Evolutionary conservation across 2,329 filamentous ascomycete species (phyloP).

Genomic region (Neoscytalidium dimidiatum): DNA sequence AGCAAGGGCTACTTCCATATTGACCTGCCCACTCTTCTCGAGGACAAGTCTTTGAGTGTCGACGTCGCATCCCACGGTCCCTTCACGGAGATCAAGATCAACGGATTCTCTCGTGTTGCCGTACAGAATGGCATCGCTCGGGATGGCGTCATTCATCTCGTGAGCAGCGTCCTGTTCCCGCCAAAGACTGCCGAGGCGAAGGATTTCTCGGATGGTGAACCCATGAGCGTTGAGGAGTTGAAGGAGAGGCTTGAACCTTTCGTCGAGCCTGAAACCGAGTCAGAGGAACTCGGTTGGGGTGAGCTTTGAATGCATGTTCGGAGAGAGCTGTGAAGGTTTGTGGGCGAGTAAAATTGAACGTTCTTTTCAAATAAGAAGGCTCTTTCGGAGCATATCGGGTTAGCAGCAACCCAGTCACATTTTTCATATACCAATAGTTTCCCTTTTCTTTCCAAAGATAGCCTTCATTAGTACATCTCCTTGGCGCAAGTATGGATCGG

Average conservation of each 20-base stretch:
- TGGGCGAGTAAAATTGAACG: neutral
- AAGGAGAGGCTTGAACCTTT: slow-evolving; percentile 51
- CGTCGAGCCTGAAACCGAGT: slow-evolving; percentile 23
- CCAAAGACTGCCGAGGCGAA: slow-evolving; percentile 56
- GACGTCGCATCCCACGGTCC: slow-evolving; percentile 71
- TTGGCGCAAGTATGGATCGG: neutral
- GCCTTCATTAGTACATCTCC: neutral
- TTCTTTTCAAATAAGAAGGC: neutral
- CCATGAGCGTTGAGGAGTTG: slow-evolving; percentile 61
- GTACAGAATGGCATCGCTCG: slow-evolving; percentile 70
- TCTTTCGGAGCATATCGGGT: neutral
- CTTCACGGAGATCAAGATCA: slow-evolving; percentile 72
- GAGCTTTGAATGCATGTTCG: neutral
- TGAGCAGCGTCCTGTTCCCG: slow-evolving; percentile 73
- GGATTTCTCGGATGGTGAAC: slow-evolving; percentile 35
- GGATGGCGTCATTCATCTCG: slow-evolving; percentile 82
- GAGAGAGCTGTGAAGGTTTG: neutral
- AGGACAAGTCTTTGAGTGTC: slow-evolving; percentile 66
- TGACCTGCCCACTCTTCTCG: slow-evolving; percentile 72
- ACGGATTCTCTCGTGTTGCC: slow-evolving; percentile 67
- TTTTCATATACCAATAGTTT: neutral
- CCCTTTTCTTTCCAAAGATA: neutral
- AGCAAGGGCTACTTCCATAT: slow-evolving; percentile 47
- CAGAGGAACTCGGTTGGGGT: slow-evolving; percentile 9
- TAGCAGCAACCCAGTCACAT: neutral